phyloP scores from a whole-genome alignment of 495 filamentous ascomycete species.

The Bryoglossum gracile region DNA sequence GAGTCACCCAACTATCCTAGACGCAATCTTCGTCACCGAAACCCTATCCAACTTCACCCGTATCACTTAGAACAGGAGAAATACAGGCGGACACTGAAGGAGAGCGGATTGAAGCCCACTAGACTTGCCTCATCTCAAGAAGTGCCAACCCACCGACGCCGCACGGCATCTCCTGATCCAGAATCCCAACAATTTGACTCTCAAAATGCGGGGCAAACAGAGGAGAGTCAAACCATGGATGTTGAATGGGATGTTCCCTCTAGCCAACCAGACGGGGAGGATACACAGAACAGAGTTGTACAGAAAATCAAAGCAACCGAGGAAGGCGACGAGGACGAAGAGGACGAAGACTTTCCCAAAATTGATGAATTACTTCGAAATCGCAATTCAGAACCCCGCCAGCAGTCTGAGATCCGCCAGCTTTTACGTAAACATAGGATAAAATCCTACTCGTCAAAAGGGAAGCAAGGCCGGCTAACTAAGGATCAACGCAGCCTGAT shows the following conservation, averaged over 20 bases:
- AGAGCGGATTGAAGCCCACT: slow-evolving; percentile 56
- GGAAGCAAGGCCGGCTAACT: no score
- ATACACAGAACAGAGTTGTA: no score
- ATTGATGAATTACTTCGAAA: slow-evolving; percentile 25
- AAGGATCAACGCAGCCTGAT: no score
- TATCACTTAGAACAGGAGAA: slow-evolving; percentile 62
- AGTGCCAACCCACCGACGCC: slow-evolving; percentile 19
- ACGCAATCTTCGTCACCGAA: slow-evolving; percentile 55
- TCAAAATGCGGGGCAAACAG: slow-evolving; percentile 18
- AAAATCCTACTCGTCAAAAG: slow-evolving; percentile 15
- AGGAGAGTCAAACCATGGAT: slow-evolving; percentile 19
- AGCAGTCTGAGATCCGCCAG: slow-evolving; percentile 5
- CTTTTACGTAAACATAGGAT: slow-evolving; percentile 20
- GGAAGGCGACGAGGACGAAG: slow-evolving; percentile 9
- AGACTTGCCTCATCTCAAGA: slow-evolving; percentile 35
- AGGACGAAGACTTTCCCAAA: slow-evolving; percentile 34
- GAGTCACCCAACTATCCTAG: slow-evolving; percentile 12
- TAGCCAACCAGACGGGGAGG: background rate
- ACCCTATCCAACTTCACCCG: slow-evolving; percentile 69
- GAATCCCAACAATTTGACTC: slow-evolving; percentile 20
- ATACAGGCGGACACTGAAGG: slow-evolving; percentile 53
- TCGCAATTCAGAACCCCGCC: no score
- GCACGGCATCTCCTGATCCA: slow-evolving; percentile 10
- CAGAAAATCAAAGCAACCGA: no score
- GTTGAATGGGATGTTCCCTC: slow-evolving; percentile 9